Conservation (phyloP, 2,329 filamentous ascomycete genomes). For the Mollisia scopiformis region DNA sequence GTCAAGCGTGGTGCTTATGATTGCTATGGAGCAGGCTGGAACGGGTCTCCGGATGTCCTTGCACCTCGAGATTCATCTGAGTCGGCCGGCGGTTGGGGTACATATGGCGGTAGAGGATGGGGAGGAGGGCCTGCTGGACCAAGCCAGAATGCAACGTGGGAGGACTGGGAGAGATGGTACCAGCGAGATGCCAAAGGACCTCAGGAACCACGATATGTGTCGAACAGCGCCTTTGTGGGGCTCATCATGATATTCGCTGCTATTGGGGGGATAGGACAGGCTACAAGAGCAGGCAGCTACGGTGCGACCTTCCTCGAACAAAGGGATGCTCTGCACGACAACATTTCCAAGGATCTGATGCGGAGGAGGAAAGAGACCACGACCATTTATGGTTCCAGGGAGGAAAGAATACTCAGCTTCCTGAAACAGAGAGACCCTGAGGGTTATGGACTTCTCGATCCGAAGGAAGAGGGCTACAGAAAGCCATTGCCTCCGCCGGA, state of each 20-base stretch:
- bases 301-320: conserved; percentile 67
- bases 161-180: conserved; percentile 91
- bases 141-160: conserved; percentile 87
- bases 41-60: conserved; percentile 44
- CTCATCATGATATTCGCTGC: conserved; percentile 72
- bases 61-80: conserved; percentile 31
- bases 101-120: conserved; percentile 28
- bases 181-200: conserved; percentile 49
- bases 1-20: conserved; percentile 82
- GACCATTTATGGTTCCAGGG: conserved; percentile 53
- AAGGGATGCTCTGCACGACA: conserved; percentile 66
- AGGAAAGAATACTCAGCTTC: conserved; percentile 77
- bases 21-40: conserved; percentile 79
- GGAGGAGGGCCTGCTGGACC: conserved; percentile 43
- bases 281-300: conserved; percentile 66
- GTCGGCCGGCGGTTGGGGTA: conserved; percentile 30
- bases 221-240: conserved; percentile 76
- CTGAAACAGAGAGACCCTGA: conserved; percentile 67
- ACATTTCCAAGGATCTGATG: conserved; percentile 65
- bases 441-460: conserved; percentile 25
- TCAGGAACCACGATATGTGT: conserved; percentile 67
- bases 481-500: conserved; percentile 48
- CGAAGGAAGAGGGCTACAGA: conserved; percentile 47
- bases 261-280: conserved; percentile 73
- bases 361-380: conserved; percentile 55